phyloP scores from a whole-genome alignment of 371 early-diverging fungal genomes.

The Polyrhizophydium stewartii region DNA sequence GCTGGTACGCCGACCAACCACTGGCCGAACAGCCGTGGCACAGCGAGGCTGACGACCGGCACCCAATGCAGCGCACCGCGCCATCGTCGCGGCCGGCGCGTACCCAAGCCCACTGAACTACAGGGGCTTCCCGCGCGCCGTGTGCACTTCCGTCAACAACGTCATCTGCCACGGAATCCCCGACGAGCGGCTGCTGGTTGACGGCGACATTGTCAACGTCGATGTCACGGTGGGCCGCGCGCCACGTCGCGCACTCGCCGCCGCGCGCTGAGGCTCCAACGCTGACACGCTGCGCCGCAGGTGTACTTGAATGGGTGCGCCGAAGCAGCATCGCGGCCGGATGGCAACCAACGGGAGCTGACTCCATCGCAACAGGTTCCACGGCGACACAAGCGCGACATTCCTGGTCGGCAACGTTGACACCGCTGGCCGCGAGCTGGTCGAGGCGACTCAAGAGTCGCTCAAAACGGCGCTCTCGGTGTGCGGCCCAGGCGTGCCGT shows the following conservation, averaged over 20 bases:
- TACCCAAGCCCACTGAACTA: constrained; percentile 89
- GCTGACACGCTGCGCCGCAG: constrained; percentile 1
- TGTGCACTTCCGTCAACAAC: constrained; percentile 71
- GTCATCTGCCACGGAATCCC: constrained; percentile 91
- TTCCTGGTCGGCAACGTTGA: constrained; percentile 81
- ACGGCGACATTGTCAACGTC: constrained; percentile 88
- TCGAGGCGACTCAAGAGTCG: constrained; percentile 65
- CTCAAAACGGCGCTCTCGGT: constrained; percentile 69
- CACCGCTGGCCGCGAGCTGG: constrained; percentile 54
- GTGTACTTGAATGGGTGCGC: constrained; percentile 27
- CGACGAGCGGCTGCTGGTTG: constrained; percentile 66
- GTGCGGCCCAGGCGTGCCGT: constrained; percentile 71
- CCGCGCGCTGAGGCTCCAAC: no score
- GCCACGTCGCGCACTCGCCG: neutral
- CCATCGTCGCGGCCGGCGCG: constrained; percentile 60
- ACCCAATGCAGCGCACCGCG: constrained; percentile 57
- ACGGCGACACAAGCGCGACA: constrained; percentile 84
- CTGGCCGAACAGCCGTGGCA: neutral
- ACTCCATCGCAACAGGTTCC: constrained; percentile 58
- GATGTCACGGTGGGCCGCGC: constrained; percentile 60
- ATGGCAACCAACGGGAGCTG: no score
- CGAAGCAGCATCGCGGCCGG: neutral
- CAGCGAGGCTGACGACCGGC: neutral
- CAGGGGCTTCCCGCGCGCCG: constrained; percentile 77
- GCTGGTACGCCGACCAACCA: constrained; percentile 14